A percentile compares a stretch with the other conserved stretches of the same genome.
phyloP scores from a whole-genome alignment of 2,329 filamentous ascomycete genomes.

The Davidsoniella virescens region DNA sequence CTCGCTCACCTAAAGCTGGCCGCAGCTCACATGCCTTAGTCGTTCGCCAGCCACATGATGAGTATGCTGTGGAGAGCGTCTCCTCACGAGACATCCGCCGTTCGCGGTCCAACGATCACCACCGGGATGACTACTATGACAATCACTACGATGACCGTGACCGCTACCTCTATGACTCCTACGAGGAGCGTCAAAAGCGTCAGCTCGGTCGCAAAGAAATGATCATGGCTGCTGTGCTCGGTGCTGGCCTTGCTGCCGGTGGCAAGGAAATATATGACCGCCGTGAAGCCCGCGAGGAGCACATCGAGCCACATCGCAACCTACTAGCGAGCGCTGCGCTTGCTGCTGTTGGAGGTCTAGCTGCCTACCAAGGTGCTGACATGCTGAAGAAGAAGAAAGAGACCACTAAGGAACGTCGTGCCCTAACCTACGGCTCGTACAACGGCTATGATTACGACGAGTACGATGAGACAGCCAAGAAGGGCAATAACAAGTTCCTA shows the following conservation, averaged over 20 bases:
- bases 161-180: constrained; percentile 39
- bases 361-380: constrained; percentile 47
- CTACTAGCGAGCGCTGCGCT: constrained; percentile 42
- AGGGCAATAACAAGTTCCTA: constrained; percentile 47
- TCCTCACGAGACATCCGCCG: constrained; percentile 35
- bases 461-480: constrained; percentile 35
- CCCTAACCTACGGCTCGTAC: constrained; percentile 29
- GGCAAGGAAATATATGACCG: constrained; percentile 52
- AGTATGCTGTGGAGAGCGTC: constrained; percentile 2
- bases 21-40: constrained; percentile 2
- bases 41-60: constrained; percentile 12
- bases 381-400: constrained; percentile 44
- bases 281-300: constrained; percentile 36
- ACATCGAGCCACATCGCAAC: constrained; percentile 36
- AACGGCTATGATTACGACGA: constrained; percentile 42
- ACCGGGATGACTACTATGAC: constrained; percentile 39
- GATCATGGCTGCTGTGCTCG: constrained; percentile 48
- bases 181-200: constrained; percentile 32
- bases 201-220: constrained; percentile 47
- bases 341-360: constrained; percentile 46
- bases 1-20: neutral
- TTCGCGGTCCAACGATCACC: constrained; percentile 42
- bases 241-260: constrained; percentile 46
- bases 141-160: constrained; percentile 35
- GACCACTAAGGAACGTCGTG: constrained; percentile 36